Conservation (phyloP, 2,329 filamentous ascomycete species). For the Colletotrichum phormii region DNA sequence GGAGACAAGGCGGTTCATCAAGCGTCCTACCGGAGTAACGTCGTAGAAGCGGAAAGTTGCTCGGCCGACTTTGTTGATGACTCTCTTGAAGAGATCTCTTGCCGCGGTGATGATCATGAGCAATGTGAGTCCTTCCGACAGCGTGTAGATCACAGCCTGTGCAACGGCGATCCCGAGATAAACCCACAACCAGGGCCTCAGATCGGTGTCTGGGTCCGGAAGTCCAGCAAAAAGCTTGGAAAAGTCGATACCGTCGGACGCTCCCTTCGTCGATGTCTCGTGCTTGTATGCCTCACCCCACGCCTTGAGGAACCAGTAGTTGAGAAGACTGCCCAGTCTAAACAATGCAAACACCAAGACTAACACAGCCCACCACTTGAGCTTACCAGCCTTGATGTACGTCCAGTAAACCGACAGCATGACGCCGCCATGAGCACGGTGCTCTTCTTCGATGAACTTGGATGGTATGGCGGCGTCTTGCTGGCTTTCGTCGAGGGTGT, state of each 20-base stretch:
- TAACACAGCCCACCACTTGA: conserved; percentile 78
- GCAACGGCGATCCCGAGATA: conserved; percentile 75
- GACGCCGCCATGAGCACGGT: conserved; percentile 80
- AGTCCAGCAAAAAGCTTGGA: conserved; percentile 58
- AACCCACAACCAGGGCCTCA: conserved; percentile 78
- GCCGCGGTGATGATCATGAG: conserved; percentile 85
- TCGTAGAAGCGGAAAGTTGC: conserved; percentile 94
- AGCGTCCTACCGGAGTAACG: conserved; percentile 84
- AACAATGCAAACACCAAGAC: conserved; percentile 72
- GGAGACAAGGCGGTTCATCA: conserved; percentile 93
- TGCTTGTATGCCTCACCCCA: conserved; percentile 81
- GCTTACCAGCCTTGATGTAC: conserved; percentile 84
- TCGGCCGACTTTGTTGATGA: conserved; percentile 78
- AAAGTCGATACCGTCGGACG: conserved; percentile 39
- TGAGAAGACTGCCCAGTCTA: conserved; percentile 72
- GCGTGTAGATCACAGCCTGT: conserved; percentile 68
- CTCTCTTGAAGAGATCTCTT: conserved; percentile 77
- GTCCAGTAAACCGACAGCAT: conserved; percentile 83
- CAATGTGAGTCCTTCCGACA: conserved; percentile 76
- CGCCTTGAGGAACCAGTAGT: conserved; percentile 85
- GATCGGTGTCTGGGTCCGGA: conserved; percentile 74
- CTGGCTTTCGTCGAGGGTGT: conserved; percentile 49
- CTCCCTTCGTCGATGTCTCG: background rate
- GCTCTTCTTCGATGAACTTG: conserved; percentile 84
- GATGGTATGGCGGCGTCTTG: conserved; percentile 69